Base-by-base conservation (phyloP, 306 rosid species). In the Prunus armeniaca region DNA sequence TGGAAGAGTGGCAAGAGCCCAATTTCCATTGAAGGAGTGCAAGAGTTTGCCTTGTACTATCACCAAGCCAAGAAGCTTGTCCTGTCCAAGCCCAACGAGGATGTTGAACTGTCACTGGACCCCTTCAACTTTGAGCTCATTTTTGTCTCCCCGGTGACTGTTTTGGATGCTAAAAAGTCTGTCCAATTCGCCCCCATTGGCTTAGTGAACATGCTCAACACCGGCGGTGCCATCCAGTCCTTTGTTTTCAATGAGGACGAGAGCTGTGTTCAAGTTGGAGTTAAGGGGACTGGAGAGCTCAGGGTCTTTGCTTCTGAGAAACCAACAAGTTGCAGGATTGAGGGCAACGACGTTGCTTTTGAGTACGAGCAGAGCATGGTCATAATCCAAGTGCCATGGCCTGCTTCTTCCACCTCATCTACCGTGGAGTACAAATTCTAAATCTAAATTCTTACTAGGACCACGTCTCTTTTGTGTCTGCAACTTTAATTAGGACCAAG, bases 71-170 rank as follows among this genome's bases (percentile, higher is more conserved):
- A 90, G 82, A 89, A 89, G 67, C 83, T 95, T 0, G 17, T 85
- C 76, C 88, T 92, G 13, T 77, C 90, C 55, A 72, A 85, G 73
- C 86, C 86, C 14, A 64, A 84, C 0, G 87, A 89, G n/a, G 74
- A 34, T 3, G 73, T 84, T 12, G 97, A 90, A 19, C 76, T 95
- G 20, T 81, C 97, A 4, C 67, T 95, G 19, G 97, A 95, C 62
- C 97, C 98, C 17, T 95, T 95, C 85, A 79, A 92, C 27, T 95
- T 95, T 15, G 97, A 95, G 90, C 97, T 95, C 5, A 83, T 95
- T 4, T 85, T 91, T 0, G 87, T 95, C 38, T 83, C 96, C 0
- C 97, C 97, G 0, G 82, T 95, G 78, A 80, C 88, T 19, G 25
- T 76, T 4, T 79, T 94, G 67, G 20, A 0, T 6, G 34, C 72